Evolutionary conservation across 495 filamentous ascomycete genomes (phyloP).

Genomic region (Aspergillus panamensis): DNA sequence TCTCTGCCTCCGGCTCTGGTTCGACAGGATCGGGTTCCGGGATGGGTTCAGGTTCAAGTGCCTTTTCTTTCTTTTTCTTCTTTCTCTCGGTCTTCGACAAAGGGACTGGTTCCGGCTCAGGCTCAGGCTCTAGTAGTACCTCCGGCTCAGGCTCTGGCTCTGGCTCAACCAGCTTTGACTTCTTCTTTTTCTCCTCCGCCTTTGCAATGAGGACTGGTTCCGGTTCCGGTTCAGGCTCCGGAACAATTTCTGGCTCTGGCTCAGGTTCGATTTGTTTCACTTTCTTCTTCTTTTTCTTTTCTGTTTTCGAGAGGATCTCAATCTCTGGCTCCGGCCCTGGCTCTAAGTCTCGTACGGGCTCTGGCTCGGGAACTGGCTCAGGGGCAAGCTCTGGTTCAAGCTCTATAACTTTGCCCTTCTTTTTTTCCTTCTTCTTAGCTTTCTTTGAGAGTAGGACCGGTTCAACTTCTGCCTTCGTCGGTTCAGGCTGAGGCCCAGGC

Average conservation of each 20-base stretch:
- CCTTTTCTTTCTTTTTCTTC: constrained; percentile 14
- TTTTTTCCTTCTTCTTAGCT: constrained; percentile 22
- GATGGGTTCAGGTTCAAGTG: constrained; percentile 10
- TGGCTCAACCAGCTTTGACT: constrained; percentile 12
- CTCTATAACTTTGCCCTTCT: constrained; percentile 30
- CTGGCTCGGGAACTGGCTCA: constrained; percentile 2
- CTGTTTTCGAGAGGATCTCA: constrained; percentile 4
- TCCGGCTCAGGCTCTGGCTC: constrained; percentile 27
- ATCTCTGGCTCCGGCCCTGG: constrained; percentile 8
- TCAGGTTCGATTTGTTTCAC: constrained; percentile 17
- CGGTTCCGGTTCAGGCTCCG: constrained; percentile 29
- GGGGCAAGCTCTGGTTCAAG: constrained; percentile 12
- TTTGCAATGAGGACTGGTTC: constrained; percentile 20
- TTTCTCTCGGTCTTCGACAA: constrained; percentile 10
- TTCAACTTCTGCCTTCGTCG: constrained; percentile 7
- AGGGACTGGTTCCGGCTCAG: constrained; percentile 24
- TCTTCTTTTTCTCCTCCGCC: constrained; percentile 19
- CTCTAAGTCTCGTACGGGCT: constrained; percentile 11
- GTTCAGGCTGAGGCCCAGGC: constrained; percentile 13
- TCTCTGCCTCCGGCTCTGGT: constrained; percentile 9
- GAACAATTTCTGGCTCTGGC: constrained; percentile 21
- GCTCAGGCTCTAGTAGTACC: constrained; percentile 9
- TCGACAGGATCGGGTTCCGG: constrained; percentile 3
- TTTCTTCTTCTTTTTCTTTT: constrained; percentile 23
- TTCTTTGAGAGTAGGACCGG: constrained; percentile 16